Percentiles rank a stretch among this genome's conserved stretches.
Evolutionary conservation across 192 early-diverging fungal species (phyloP).

Genomic region (Podila verticillata): DNA sequence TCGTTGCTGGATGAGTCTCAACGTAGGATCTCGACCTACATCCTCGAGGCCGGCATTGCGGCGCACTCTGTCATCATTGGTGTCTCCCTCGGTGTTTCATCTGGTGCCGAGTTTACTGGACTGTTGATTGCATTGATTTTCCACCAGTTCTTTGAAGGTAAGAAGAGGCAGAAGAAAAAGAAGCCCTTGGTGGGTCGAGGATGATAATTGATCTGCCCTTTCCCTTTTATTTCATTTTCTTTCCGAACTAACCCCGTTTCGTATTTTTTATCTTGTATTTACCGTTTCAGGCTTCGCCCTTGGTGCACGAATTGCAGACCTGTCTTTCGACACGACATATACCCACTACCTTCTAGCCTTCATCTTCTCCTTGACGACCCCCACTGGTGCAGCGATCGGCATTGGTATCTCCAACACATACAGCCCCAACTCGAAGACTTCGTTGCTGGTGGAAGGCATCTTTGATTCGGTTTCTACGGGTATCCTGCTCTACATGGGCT

Average conservation of each 20-base stretch:
- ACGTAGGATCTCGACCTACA: slow-evolving; percentile 56
- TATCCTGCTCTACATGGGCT: slow-evolving; percentile 81
- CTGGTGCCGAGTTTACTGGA: slow-evolving; percentile 65
- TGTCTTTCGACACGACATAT: slow-evolving; percentile 52
- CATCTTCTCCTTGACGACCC: slow-evolving; percentile 77
- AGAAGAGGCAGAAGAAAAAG: too few species aligned
- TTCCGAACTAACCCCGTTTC: background rate
- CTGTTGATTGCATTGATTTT: slow-evolving; percentile 75
- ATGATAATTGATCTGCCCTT: background rate
- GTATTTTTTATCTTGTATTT: slow-evolving; percentile 46
- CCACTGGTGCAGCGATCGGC: slow-evolving; percentile 79
- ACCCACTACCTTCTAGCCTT: slow-evolving; percentile 64
- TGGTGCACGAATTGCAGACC: slow-evolving; percentile 67
- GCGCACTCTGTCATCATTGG: slow-evolving; percentile 75
- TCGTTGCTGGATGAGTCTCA: slow-evolving; percentile 16
- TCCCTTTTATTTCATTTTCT: background rate
- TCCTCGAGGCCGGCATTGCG: slow-evolving; percentile 71
- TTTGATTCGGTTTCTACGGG: slow-evolving; percentile 82
- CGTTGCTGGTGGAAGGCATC: slow-evolving; percentile 73
- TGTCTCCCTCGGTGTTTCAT: slow-evolving; percentile 67
- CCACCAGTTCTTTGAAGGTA: slow-evolving; percentile 68
- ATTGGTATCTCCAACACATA: slow-evolving; percentile 70
- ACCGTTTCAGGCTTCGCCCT: slow-evolving; percentile 67
- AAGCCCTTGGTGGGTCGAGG: too few species aligned
- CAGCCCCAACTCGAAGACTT: slow-evolving; percentile 55